Conservation (phyloP, 2,329 filamentous ascomycete species). For the Calycina marina region DNA sequence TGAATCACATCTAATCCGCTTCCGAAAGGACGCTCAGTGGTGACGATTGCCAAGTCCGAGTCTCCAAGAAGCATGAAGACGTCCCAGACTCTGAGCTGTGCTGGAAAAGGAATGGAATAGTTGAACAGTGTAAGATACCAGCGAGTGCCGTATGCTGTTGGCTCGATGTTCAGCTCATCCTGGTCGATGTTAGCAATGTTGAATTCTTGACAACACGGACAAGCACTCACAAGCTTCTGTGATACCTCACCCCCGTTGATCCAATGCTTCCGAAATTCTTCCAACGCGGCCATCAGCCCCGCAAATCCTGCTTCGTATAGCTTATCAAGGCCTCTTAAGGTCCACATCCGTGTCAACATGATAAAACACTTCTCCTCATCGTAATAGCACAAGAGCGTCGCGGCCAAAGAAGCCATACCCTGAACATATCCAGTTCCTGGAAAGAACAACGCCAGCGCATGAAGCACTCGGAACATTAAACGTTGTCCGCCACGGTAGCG, state of each 20-base stretch:
- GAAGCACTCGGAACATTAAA: conserved; percentile 80
- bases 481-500: conserved; percentile 87
- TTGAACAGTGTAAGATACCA: conserved; percentile 99
- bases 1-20: conserved; percentile 76
- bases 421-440: conserved; percentile 90
- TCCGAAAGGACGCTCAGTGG: conserved; percentile 29
- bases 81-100: conserved; percentile 93
- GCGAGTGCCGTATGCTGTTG: conserved; percentile 85
- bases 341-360: conserved; percentile 93
- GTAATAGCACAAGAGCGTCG: conserved; percentile 89
- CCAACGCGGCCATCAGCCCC: conserved; percentile 72
- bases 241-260: conserved; percentile 64
- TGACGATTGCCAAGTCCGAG: conserved; percentile 29
- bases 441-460: conserved; percentile 82
- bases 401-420: conserved; percentile 88
- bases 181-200: conserved; percentile 21
- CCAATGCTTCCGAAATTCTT: conserved; percentile 78
- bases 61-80: conserved; percentile 92
- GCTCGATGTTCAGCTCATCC: conserved; percentile 65
- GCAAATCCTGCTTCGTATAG: conserved; percentile 76
- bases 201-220: background rate
- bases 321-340: conserved; percentile 69
- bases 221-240: conserved; percentile 60
- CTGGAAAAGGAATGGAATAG: conserved; percentile 84
- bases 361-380: conserved; percentile 90